These are phyloP conservation scores for Rhizopus arrhizus DNA, from an alignment of 371 early-diverging fungal genomes.

Conservation along the genomic window DNA sequence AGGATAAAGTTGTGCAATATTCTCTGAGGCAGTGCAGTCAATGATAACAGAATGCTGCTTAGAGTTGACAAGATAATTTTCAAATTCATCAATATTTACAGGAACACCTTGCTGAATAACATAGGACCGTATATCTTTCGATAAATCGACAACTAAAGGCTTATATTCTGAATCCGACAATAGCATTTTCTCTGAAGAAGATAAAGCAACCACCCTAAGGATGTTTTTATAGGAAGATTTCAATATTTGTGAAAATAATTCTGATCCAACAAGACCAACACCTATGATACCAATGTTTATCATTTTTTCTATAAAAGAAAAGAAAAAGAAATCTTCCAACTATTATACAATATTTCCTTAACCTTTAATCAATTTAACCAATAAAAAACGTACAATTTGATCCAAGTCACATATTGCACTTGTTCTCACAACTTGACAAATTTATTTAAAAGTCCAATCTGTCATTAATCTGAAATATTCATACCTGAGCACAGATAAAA, in stretches of 20 bases:
- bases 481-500: no score
- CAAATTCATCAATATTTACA: constrained; percentile 56
- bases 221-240: constrained; percentile 33
- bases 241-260: constrained; percentile 75
- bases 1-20: constrained; percentile 82
- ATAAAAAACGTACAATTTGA: no score
- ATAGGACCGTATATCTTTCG: constrained; percentile 25
- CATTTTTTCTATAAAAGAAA: constrained; percentile 31
- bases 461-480: no score
- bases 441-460: no score
- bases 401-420: no score
- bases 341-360: no score
- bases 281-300: constrained; percentile 89
- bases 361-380: no score
- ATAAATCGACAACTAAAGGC: constrained; percentile 15
- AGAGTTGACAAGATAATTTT: constrained; percentile 52
- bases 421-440: no score
- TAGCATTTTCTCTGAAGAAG: constrained; percentile 70
- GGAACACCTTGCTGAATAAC: constrained; percentile 23
- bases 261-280: constrained; percentile 92
- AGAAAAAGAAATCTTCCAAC: background rate
- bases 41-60: constrained; percentile 70
- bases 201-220: constrained; percentile 59
- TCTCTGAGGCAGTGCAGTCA: constrained; percentile 91
- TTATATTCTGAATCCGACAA: constrained; percentile 45